These are phyloP conservation scores for Xylaria sp. DNA, from an alignment of 2,329 filamentous ascomycete genomes.

Conservation along the genomic window DNA sequence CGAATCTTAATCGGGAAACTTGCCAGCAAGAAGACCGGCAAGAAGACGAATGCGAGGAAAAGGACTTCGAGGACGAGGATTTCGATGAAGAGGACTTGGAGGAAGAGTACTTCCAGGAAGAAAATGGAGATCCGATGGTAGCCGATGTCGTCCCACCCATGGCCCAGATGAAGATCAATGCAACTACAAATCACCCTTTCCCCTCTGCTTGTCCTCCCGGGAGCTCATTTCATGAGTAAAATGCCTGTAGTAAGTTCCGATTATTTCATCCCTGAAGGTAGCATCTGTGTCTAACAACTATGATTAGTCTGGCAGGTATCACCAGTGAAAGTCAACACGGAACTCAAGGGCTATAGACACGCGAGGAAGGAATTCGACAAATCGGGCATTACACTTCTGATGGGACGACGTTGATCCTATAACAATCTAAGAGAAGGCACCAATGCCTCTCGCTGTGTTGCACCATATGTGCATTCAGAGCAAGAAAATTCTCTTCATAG, in stretches of 20 bases:
- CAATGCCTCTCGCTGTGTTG: too few relatives aligned
- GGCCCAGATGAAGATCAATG: not conserved
- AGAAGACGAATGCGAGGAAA: too few relatives aligned
- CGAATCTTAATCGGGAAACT: not conserved
- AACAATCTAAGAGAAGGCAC: too few relatives aligned
- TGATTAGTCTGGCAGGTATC: not conserved
- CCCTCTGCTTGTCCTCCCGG: too few relatives aligned
- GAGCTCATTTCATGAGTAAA: not conserved
- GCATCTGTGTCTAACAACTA: not conserved
- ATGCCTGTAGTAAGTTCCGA: not conserved
- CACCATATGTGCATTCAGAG: too few relatives aligned
- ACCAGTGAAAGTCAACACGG: not conserved
- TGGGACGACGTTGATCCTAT: too few relatives aligned
- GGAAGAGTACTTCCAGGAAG: not conserved
- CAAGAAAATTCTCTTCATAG: too few relatives aligned
- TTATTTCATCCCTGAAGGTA: not conserved
- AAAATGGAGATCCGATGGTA: not conserved
- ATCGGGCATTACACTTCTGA: too few relatives aligned
- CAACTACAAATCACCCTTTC: not conserved
- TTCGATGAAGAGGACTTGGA: too few relatives aligned
- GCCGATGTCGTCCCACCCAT: not conserved
- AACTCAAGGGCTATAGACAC: not conserved
- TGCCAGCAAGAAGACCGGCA: not conserved
- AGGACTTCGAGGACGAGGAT: slow-evolving; percentile 10
- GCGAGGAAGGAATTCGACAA: too few relatives aligned